These are phyloP conservation scores for Nakaseomyces uthaithaninus DNA, from an alignment of 1,139 yeast genomes.

Conservation along the genomic window DNA sequence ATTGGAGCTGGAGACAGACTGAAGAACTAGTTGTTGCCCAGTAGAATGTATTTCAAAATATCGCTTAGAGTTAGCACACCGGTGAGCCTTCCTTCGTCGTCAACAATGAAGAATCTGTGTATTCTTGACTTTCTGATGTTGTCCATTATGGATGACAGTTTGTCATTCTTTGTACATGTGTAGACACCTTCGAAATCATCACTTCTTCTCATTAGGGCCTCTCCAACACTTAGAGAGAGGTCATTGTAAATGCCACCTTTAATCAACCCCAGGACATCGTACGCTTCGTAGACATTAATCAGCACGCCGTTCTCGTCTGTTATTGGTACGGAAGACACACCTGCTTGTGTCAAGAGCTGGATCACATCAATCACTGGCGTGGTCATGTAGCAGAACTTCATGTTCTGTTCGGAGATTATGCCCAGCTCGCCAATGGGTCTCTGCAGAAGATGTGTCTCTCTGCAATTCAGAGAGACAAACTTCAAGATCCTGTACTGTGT, in stretches of 20 bases:
- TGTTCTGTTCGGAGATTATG: slow-evolving; percentile 50
- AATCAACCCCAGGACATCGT: slow-evolving; percentile 84
- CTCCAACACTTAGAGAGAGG: slow-evolving; percentile 86
- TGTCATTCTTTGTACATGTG: slow-evolving; percentile 84
- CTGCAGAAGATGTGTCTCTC: slow-evolving; percentile 79
- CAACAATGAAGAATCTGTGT: slow-evolving; percentile 89
- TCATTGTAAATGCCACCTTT: slow-evolving; percentile 94
- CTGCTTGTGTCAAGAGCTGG: slow-evolving; percentile 64
- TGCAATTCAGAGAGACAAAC: slow-evolving; percentile 92
- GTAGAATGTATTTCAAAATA: slow-evolving; percentile 72
- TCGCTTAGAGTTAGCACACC: slow-evolving; percentile 92
- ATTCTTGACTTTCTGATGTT: slow-evolving; percentile 85
- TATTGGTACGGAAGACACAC: slow-evolving; percentile 89
- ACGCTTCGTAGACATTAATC: slow-evolving; percentile 91
- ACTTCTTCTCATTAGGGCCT: slow-evolving; percentile 87
- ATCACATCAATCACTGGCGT: slow-evolving; percentile 95
- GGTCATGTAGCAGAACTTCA: slow-evolving; percentile 78
- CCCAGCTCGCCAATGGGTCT: slow-evolving; percentile 66
- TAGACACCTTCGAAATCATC: slow-evolving; percentile 98
- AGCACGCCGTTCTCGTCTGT: slow-evolving; percentile 69
- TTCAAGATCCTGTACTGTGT: slow-evolving; percentile 95
- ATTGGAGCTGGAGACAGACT: no score
- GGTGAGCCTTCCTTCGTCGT: slow-evolving; percentile 62
- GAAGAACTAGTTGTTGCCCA: slow-evolving; percentile 47
- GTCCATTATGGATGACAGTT: slow-evolving; percentile 85